Base-by-base conservation (phyloP, 352 stramenopile species). In the Phytophthora vignae region DNA sequence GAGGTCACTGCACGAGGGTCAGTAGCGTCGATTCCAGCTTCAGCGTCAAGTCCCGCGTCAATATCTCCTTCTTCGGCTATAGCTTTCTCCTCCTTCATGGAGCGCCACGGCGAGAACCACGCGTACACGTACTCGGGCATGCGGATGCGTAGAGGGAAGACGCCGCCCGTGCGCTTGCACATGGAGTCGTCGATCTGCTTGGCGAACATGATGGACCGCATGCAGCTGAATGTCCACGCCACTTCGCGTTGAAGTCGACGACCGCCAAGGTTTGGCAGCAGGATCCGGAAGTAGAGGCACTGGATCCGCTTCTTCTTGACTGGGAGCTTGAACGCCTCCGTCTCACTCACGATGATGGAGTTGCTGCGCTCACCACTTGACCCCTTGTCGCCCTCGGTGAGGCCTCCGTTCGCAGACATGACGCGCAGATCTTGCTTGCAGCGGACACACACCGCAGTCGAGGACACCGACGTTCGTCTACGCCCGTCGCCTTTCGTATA, bases 61-160 rank as follows among this genome's bases (percentile, higher is more conserved):
- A 27, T 38, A 15, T 19, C 14, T n/a, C 50, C 54, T 6, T 77
- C 75, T 15, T 85, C 81, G 15, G 84, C 74, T 2, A 81, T 75
- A 0, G 74, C 60, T 53, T 91, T 91, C 40, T 90, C 83, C 3
- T 90, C 86, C 52, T 93, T 77, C 12, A 90, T 72, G 0, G 81
- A 81, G 0, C 74, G 60, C 77, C 84, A 92, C 1, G 90, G 94
- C n/a, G 90, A 82, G 64, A 98, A 98, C 93, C 91, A 98, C 0
- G 92, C 76, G 54, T 98, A 98, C 3, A 97, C 90, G 71, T 97
- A 98, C 74, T 98, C 92, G 2, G 95, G 93, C 81, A 98, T 98
- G 10, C 91, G 85, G n/a, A 96, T 79, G 0, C 88, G 82, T 3
- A 89, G 33, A 1, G 84, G 76, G 42, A 90, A 82, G 3, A 76